phyloP scores from a whole-genome alignment of 2,329 filamentous ascomycete genomes.

The Sporothrix brasiliensis region DNA sequence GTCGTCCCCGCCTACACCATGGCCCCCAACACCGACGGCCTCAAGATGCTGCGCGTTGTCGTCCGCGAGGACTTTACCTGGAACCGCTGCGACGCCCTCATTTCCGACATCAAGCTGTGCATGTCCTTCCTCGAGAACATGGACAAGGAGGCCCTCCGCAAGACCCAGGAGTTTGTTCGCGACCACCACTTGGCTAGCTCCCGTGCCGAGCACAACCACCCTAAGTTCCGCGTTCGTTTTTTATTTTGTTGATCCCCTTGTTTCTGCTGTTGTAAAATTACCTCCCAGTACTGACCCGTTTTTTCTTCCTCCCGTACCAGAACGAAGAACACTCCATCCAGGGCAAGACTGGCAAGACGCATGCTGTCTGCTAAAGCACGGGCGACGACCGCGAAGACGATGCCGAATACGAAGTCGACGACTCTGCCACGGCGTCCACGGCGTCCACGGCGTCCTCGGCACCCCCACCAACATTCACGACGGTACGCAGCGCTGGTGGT shows the following conservation, averaged over 20 bases:
- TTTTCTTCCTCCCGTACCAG: constrained; percentile 40
- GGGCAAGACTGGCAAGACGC: constrained; percentile 88
- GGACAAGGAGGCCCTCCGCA: constrained; percentile 70
- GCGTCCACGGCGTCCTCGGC: not conserved
- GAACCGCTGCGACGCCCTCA: constrained; percentile 75
- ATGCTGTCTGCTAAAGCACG: constrained; percentile 70
- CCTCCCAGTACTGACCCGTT: constrained; percentile 19
- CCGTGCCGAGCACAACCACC: constrained; percentile 57
- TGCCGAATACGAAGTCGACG: constrained; percentile 11
- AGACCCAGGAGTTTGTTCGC: constrained; percentile 67
- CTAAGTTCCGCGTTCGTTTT: constrained; percentile 53
- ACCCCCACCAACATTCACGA: not conserved
- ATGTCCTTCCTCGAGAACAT: constrained; percentile 71
- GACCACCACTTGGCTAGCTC: constrained; percentile 58
- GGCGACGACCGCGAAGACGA: not conserved
- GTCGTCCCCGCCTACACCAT: constrained; percentile 96
- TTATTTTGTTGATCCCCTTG: constrained; percentile 5
- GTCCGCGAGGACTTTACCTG: constrained; percentile 90
- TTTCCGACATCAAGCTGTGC: constrained; percentile 78
- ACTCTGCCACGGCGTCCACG: constrained; percentile 23
- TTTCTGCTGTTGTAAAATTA: not conserved
- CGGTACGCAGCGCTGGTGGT: constrained; percentile 1
- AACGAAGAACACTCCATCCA: constrained; percentile 85
- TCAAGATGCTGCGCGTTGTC: constrained; percentile 92
- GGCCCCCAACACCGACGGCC: constrained; percentile 79